Conservation (phyloP, 345 rosid genomes). For the Gossypium raimondii region DNA sequence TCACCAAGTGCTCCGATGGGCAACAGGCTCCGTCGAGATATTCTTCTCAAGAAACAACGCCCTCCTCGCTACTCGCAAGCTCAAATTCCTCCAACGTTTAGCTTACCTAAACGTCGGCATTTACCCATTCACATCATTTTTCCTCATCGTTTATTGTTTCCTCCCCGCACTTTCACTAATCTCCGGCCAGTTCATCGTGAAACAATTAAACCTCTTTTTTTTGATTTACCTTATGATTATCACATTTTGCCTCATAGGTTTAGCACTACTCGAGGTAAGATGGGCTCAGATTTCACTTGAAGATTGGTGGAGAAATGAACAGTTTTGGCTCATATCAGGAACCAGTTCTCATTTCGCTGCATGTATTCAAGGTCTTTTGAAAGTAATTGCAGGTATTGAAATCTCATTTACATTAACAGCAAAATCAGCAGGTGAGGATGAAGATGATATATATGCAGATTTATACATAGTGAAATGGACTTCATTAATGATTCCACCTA, state of each 20-base stretch:
- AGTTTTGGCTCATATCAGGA: conserved; percentile 89
- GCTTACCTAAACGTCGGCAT: conserved; percentile 88
- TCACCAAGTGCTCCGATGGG: conserved; percentile 96
- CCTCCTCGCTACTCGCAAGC: conserved; percentile 50
- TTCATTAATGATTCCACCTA: conserved; percentile 82
- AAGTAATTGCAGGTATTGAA: conserved; percentile 85
- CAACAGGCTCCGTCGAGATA: conserved; percentile 92
- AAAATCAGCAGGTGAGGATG: conserved; percentile 70
- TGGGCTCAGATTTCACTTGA: conserved; percentile 67
- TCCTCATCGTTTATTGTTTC: conserved; percentile 86
- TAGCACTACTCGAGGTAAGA: conserved; percentile 78
- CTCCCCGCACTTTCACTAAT: conserved; percentile 93
- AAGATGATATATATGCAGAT: conserved; percentile 72
- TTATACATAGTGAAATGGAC: conserved; percentile 84
- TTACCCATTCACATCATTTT: conserved; percentile 86
- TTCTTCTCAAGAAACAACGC: conserved; percentile 97
- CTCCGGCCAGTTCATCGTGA: conserved; percentile 82
- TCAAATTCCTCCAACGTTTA: conserved; percentile 77
- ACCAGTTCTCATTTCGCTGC: conserved; percentile 92
- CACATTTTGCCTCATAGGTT: conserved; percentile 55
- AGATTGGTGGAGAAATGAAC: conserved; percentile 99
- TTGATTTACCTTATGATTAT: conserved; percentile 60
- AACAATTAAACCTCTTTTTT: conserved; percentile 50
- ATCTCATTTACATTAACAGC: conserved; percentile 90
- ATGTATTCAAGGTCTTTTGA: conserved; percentile 75